Percentiles rank a stretch among this genome's conserved stretches.
Evolutionary conservation across 495 filamentous ascomycete genomes (phyloP).

Genomic region (Talaromyces wortmannii): DNA sequence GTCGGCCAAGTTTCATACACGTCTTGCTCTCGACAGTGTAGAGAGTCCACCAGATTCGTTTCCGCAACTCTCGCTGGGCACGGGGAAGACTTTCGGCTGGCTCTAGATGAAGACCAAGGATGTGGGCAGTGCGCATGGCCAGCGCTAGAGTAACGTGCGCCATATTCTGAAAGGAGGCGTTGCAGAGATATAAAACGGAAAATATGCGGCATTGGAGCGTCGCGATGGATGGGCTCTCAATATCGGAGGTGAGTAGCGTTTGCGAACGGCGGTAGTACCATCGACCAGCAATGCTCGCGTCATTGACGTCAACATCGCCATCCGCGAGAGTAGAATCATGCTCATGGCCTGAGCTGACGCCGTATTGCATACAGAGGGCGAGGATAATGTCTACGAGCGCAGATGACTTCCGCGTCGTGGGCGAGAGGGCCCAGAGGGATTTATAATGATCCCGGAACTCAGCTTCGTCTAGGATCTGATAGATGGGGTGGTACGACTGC

Average conservation of each 20-base stretch:
- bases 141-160: constrained; percentile 28
- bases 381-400: constrained; percentile 45
- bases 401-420: constrained; percentile 17
- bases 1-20: constrained; percentile 46
- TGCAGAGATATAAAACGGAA: constrained; percentile 35
- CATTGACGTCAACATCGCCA: constrained; percentile 13
- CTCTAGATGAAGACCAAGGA: constrained; percentile 45
- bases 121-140: constrained; percentile 40
- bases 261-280: constrained; percentile 42
- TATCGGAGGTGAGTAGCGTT: constrained; percentile 31
- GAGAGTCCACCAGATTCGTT: constrained; percentile 46
- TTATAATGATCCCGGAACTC: constrained; percentile 37
- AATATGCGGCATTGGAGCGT: constrained; percentile 47
- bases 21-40: constrained; percentile 41
- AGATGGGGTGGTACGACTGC: constrained; percentile 35
- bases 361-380: constrained; percentile 42
- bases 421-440: constrained; percentile 27
- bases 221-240: constrained; percentile 41
- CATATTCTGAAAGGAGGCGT: constrained; percentile 45
- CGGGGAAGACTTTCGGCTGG: constrained; percentile 28
- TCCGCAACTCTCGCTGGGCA: constrained; percentile 31
- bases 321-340: constrained; percentile 4
- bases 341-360: constrained; percentile 12
- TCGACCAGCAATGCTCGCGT: constrained; percentile 35
- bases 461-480: constrained; percentile 33